Conservation (phyloP, 139 green algal genomes). For the Volvox reticuliferus region DNA sequence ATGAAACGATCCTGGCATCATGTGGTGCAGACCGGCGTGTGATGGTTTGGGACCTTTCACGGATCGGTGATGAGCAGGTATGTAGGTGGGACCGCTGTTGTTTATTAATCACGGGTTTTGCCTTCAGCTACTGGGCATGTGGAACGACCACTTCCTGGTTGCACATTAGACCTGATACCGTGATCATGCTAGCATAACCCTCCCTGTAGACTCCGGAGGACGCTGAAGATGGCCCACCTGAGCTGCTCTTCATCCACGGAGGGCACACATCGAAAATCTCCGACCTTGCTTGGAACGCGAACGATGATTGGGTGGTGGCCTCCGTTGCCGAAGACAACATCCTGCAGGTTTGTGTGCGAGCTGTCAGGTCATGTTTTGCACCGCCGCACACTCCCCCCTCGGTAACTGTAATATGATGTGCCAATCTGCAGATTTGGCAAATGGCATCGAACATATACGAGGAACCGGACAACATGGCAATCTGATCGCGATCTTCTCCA, state of each 20-base stretch:
- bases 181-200: too few species aligned
- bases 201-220: conserved; percentile 90
- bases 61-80: conserved; percentile 96
- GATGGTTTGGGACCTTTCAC: conserved; percentile 98
- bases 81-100: background rate
- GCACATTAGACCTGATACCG: too few species aligned
- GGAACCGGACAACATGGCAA: conserved; percentile 54
- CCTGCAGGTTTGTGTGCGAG: conserved; percentile 80
- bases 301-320: conserved; percentile 95
- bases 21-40: conserved; percentile 95
- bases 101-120: too few species aligned
- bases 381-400: background rate
- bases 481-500: background rate
- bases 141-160: too few species aligned
- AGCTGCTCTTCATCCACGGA: conserved; percentile 96
- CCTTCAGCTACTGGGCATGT: too few species aligned
- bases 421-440: conserved; percentile 84
- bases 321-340: conserved; percentile 99
- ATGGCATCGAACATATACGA: conserved; percentile 96
- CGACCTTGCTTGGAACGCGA: conserved; percentile 96
- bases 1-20: conserved; percentile 96
- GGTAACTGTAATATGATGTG: background rate
- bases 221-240: conserved; percentile 96
- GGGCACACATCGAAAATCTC: conserved; percentile 94
- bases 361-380: background rate